Conservation (phyloP, 2,329 filamentous ascomycete species). For the Colletotrichum liaoningense region DNA sequence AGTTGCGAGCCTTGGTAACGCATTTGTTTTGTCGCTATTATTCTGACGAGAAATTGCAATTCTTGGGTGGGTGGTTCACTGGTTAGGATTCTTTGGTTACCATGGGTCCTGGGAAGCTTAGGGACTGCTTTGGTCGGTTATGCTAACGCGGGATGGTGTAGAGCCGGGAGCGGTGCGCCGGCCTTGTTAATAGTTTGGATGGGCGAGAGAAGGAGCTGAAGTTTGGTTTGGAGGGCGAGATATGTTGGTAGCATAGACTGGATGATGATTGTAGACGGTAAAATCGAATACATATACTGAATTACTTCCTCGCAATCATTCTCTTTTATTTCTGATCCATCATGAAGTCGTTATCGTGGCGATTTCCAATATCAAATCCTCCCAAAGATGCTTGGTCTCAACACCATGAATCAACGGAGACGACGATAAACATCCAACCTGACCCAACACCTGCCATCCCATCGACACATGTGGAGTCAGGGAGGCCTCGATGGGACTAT, state of each 20-base stretch:
- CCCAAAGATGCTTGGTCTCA: too few relatives aligned
- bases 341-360: not conserved
- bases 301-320: not conserved
- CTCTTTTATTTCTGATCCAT: not conserved
- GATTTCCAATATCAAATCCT: not conserved
- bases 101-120: not conserved
- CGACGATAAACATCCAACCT: not conserved
- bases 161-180: not conserved
- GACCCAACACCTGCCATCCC: not conserved
- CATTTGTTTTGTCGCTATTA: not conserved
- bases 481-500: not conserved
- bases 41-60: not conserved
- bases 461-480: not conserved
- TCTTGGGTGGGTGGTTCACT: not conserved
- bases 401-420: too few relatives aligned
- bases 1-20: not conserved
- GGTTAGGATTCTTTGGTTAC: not conserved
- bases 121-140: not conserved
- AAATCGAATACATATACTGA: not conserved
- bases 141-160: not conserved
- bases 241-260: not conserved
- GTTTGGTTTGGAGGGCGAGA: not conserved
- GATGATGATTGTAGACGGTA: not conserved
- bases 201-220: not conserved
- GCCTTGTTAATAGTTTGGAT: not conserved